phyloP scores from a whole-genome alignment of 345 rosid species.

The Triadica sebifera region DNA sequence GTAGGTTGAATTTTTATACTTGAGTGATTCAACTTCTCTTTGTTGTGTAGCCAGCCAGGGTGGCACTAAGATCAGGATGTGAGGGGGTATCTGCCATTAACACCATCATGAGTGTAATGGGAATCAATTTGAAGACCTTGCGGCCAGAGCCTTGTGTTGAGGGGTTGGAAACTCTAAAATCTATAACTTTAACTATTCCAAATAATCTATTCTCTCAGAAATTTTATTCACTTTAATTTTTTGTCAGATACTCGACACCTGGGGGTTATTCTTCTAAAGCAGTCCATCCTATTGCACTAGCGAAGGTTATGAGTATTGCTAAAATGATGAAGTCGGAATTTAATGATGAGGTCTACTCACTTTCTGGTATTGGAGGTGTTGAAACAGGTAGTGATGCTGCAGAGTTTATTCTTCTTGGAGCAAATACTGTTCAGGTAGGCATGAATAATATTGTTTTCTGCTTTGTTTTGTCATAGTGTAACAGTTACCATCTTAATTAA shows the following conservation, averaged over 20 bases:
- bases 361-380: conserved; percentile 93
- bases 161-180: conserved; percentile 57
- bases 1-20: conserved; percentile 6
- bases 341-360: conserved; percentile 51
- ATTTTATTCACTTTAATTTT: conserved; percentile 16
- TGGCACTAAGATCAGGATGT: conserved; percentile 71
- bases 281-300: conserved; percentile 93
- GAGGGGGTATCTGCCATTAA: conserved; percentile 90
- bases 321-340: conserved; percentile 86
- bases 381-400: conserved; percentile 95
- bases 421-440: conserved; percentile 89
- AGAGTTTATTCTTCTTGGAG: conserved; percentile 89
- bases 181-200: conserved; percentile 3
- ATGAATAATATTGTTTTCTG: not conserved
- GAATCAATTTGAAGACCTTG: conserved; percentile 72
- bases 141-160: conserved; percentile 98
- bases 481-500: not conserved
- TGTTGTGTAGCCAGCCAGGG: conserved; percentile 76
- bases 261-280: conserved; percentile 96
- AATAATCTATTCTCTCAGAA: conserved; percentile 1
- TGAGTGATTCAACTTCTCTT: conserved; percentile 7
- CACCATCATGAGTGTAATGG: conserved; percentile 98
- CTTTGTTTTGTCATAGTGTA: not conserved
- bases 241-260: conserved; percentile 84
- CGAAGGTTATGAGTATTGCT: conserved; percentile 85